Evolutionary conservation across 371 early-diverging fungal genomes (phyloP).

Genomic region (Fennellomyces sp.): DNA sequence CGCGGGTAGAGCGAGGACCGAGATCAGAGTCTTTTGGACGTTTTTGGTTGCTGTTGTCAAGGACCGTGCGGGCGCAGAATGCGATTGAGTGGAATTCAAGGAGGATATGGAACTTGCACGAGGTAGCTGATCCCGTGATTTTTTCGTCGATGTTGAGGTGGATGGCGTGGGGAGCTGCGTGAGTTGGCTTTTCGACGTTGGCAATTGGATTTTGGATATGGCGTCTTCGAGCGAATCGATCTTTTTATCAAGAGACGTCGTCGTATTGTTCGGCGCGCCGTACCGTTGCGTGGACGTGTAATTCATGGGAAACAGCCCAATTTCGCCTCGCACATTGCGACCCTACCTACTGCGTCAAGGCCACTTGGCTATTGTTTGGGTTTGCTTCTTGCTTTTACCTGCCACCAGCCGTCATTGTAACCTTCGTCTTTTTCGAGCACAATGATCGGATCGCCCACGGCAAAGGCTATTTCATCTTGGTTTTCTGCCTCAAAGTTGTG

Average conservation of each 20-base stretch:
- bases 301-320: conserved; percentile 72
- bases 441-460: conserved; percentile 70
- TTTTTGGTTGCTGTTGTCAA: conserved; percentile 8
- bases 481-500: conserved; percentile 74
- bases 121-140: conserved; percentile 15
- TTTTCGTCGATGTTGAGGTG: conserved; percentile 7
- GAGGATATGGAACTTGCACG: conserved; percentile 16
- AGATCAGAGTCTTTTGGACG: conserved; percentile 15
- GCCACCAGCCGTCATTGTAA: conserved; percentile 89
- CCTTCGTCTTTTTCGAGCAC: conserved; percentile 80
- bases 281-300: conserved; percentile 38
- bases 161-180: conserved; percentile 12
- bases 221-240: conserved; percentile 9
- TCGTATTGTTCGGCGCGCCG: background rate
- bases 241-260: conserved; percentile 2
- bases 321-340: conserved; percentile 57
- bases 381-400: conserved; percentile 46
- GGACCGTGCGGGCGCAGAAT: conserved; percentile 10
- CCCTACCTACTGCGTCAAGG: conserved; percentile 15
- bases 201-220: conserved; percentile 5
- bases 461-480: conserved; percentile 78
- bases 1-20: conserved; percentile 13
- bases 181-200: background rate
- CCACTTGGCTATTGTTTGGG: background rate
- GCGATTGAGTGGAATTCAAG: conserved; percentile 16